phyloP scores from a whole-genome alignment of 805 yeast species.

The Kazachstania viticola region DNA sequence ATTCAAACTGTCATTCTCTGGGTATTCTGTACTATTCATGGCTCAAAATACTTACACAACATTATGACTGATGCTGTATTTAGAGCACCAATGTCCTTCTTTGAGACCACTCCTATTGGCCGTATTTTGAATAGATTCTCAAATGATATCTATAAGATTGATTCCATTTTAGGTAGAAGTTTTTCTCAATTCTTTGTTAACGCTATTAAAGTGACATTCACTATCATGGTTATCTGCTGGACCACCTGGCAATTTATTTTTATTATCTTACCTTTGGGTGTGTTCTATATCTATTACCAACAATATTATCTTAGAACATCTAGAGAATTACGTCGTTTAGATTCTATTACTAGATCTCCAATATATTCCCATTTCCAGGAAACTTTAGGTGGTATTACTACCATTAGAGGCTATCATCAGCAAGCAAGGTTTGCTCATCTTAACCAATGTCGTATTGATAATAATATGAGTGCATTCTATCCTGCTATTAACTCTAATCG shows the following conservation, averaged over 20 bases:
- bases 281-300: slow-evolving; percentile 60
- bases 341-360: slow-evolving; percentile 70
- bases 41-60: slow-evolving; percentile 66
- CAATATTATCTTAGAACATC: slow-evolving; percentile 67
- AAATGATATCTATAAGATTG: slow-evolving; percentile 81
- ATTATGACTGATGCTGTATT: slow-evolving; percentile 63
- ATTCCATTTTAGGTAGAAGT: slow-evolving; percentile 62
- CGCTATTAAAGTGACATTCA: slow-evolving; percentile 53
- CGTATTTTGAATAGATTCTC: slow-evolving; percentile 85
- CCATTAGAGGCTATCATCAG: slow-evolving; percentile 67
- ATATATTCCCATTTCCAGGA: slow-evolving; percentile 80
- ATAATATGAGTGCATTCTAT: slow-evolving; percentile 83
- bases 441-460: slow-evolving; percentile 64
- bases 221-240: slow-evolving; percentile 66
- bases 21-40: slow-evolving; percentile 73
- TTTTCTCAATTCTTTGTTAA: slow-evolving; percentile 58
- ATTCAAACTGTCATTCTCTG: slow-evolving; percentile 59
- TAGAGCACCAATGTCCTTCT: slow-evolving; percentile 89
- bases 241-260: slow-evolving; percentile 83
- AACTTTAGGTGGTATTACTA: slow-evolving; percentile 61
- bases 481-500: slow-evolving; percentile 89
- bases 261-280: slow-evolving; percentile 56
- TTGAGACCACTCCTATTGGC: slow-evolving; percentile 93
- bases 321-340: slow-evolving; percentile 73
- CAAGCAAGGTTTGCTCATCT: slow-evolving; percentile 48